These are phyloP conservation scores for Puccinia novopanici DNA, from an alignment of 1,284 basidiomycete species.

Conservation along the genomic window DNA sequence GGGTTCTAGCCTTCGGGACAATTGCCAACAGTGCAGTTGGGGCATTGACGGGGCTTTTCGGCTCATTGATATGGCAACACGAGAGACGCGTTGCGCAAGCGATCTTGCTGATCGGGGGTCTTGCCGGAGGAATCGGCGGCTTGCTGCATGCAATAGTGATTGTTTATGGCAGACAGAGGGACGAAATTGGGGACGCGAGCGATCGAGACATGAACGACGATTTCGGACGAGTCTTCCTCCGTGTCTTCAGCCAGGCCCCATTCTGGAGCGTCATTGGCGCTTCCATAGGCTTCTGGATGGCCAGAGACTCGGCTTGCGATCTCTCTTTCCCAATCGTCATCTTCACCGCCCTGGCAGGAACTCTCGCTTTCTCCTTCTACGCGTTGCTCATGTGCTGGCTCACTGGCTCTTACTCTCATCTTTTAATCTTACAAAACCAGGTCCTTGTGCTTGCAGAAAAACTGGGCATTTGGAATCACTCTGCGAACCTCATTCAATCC, in stretches of 20 bases:
- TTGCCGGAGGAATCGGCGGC: constrained; percentile 34
- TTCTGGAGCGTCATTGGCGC: constrained; percentile 31
- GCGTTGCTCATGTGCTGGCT: constrained; percentile 24
- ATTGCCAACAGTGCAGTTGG: constrained; percentile 40
- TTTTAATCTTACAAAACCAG: constrained; percentile 46
- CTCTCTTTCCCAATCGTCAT: constrained; percentile 23
- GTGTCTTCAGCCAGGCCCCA: constrained; percentile 38
- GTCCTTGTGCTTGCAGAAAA: constrained; percentile 40
- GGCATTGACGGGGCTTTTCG: constrained; percentile 44
- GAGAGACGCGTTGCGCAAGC: not conserved
- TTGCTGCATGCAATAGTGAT: constrained; percentile 46
- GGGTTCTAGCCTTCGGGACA: constrained; percentile 25
- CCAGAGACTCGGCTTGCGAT: not conserved
- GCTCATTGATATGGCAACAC: constrained; percentile 34
- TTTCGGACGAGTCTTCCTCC: not conserved
- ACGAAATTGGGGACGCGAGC: not conserved
- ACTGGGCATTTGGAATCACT: constrained; percentile 5
- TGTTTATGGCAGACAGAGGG: not conserved
- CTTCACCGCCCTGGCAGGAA: constrained; percentile 33
- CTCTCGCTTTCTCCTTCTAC: constrained; percentile 23
- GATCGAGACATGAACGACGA: constrained; percentile 13
- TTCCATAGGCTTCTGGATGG: constrained; percentile 30
- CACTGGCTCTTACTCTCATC: constrained; percentile 34
- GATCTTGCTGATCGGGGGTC: constrained; percentile 24
- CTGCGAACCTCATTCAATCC: not conserved